These are phyloP conservation scores for Zygoascus sp. DNA, from an alignment of 1,139 yeast genomes.

Conservation along the genomic window DNA sequence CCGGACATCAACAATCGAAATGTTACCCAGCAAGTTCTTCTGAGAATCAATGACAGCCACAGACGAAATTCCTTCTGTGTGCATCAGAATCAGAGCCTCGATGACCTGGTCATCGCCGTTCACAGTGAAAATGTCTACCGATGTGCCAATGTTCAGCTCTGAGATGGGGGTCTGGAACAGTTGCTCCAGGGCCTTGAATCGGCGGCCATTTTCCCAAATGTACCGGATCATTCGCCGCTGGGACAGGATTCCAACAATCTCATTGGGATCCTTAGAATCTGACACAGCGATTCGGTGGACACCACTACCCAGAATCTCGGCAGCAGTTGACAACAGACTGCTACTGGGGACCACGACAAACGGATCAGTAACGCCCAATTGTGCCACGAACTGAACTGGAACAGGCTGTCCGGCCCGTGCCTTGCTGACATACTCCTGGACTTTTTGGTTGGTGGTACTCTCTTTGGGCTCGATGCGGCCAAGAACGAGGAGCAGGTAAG, in stretches of 20 bases:
- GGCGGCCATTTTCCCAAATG: slow-evolving; percentile 87
- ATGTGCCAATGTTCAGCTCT: slow-evolving; percentile 66
- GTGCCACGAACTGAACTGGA: slow-evolving; percentile 73
- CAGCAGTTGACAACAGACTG: slow-evolving; percentile 66
- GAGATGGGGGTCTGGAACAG: slow-evolving; percentile 61
- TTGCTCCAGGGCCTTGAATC: slow-evolving; percentile 75
- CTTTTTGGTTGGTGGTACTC: slow-evolving; percentile 24
- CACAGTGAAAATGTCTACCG: slow-evolving; percentile 61
- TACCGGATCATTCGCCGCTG: slow-evolving; percentile 80
- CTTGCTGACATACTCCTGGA: slow-evolving; percentile 28
- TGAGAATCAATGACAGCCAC: slow-evolving; percentile 89
- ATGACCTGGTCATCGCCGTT: slow-evolving; percentile 82
- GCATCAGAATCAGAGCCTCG: slow-evolving; percentile 84
- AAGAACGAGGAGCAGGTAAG: slow-evolving; percentile 71
- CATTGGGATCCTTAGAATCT: slow-evolving; percentile 41
- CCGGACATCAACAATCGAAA: slow-evolving; percentile 88
- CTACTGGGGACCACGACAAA: slow-evolving; percentile 68
- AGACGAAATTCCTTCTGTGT: slow-evolving; percentile 75
- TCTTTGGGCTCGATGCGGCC: slow-evolving; percentile 46
- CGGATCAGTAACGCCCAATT: slow-evolving; percentile 80
- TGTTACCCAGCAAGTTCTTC: slow-evolving; percentile 76
- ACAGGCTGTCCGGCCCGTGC: slow-evolving; percentile 46
- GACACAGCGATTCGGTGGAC: slow-evolving; percentile 89
- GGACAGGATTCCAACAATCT: slow-evolving; percentile 63
- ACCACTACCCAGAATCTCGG: slow-evolving; percentile 83